Percentiles rank a stretch among this genome's conserved stretches.
Conservation (phyloP, 1,139 yeast genomes). For the Geotrichum candidum region DNA sequence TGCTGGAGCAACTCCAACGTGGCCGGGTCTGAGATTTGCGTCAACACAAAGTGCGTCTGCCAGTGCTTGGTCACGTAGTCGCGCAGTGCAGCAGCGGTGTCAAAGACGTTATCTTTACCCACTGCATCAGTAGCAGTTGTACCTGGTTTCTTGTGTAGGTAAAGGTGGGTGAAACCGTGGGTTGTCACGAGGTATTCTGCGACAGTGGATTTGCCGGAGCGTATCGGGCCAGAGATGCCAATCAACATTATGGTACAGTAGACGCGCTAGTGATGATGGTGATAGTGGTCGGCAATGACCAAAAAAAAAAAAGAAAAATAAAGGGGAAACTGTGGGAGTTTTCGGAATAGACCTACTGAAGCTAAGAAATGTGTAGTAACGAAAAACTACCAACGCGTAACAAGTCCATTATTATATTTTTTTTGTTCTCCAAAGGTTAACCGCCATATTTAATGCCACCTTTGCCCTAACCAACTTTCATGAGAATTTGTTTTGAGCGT, state of each 20-base stretch:
- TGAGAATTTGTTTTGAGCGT: neutral
- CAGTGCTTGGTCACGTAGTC: constrained; percentile 66
- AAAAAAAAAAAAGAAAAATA: neutral
- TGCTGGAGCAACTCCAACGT: constrained; percentile 50
- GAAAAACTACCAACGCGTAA: too few species aligned
- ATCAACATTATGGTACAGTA: neutral
- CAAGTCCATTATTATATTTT: too few species aligned
- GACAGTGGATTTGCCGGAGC: constrained; percentile 66
- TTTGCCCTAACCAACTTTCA: neutral
- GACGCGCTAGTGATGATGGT: neutral
- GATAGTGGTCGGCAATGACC: neutral
- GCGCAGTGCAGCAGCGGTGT: constrained; percentile 44
- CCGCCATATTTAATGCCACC: neutral
- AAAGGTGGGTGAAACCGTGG: constrained; percentile 48
- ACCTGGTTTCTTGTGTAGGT: constrained; percentile 23
- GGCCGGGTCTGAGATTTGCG: constrained; percentile 43
- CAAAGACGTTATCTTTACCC: constrained; percentile 24
- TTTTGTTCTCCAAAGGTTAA: too few species aligned
- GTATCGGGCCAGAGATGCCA: constrained; percentile 19
- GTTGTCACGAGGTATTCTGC: constrained; percentile 47
- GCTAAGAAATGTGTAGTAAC: too few species aligned
- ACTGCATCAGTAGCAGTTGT: constrained; percentile 10
- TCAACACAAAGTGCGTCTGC: constrained; percentile 56
- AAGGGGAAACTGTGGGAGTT: too few species aligned
- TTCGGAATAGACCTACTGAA: too few species aligned